These are phyloP conservation scores for Fraxinus baroniana DNA, from an alignment of 305 asterid genomes.

Conservation along the genomic window DNA sequence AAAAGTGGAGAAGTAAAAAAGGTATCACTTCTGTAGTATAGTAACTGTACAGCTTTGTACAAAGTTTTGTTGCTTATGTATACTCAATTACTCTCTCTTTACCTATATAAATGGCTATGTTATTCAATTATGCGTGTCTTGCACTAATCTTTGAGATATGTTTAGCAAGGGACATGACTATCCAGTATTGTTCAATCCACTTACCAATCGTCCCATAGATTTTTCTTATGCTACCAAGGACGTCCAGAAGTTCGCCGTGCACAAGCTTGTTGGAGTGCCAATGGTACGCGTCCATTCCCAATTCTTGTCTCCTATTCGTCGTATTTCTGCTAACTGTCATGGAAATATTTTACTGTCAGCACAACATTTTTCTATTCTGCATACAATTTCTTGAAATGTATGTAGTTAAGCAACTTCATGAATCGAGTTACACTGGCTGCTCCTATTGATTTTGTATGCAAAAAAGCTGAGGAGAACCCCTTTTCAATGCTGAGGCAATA, in stretches of 20 bases:
- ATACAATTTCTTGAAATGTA: not conserved
- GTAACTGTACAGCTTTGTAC: not conserved
- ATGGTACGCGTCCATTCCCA: constrained; percentile 83
- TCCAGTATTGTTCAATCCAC: not conserved
- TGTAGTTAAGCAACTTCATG: not conserved
- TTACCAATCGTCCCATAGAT: not conserved
- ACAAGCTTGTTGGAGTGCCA: constrained; percentile 76
- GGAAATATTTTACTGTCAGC: constrained; percentile 13
- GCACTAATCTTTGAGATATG: not conserved
- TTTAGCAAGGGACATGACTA: not conserved
- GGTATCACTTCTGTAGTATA: not conserved
- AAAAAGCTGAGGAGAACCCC: not conserved
- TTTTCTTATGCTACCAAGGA: constrained; percentile 43
- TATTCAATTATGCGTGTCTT: not conserved
- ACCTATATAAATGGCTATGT: not conserved
- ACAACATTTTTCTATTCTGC: not conserved
- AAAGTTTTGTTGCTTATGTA: not conserved
- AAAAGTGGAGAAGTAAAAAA: not conserved
- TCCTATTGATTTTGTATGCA: not conserved
- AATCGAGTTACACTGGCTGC: not conserved
- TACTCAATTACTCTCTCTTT: not conserved
- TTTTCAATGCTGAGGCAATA: not conserved
- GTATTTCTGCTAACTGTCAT: constrained; percentile 76
- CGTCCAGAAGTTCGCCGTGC: constrained; percentile 56
- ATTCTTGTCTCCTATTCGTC: constrained; percentile 33